These are phyloP conservation scores for Saccharomyces mikatae DNA, from an alignment of 805 yeast species.

Conservation along the genomic window DNA sequence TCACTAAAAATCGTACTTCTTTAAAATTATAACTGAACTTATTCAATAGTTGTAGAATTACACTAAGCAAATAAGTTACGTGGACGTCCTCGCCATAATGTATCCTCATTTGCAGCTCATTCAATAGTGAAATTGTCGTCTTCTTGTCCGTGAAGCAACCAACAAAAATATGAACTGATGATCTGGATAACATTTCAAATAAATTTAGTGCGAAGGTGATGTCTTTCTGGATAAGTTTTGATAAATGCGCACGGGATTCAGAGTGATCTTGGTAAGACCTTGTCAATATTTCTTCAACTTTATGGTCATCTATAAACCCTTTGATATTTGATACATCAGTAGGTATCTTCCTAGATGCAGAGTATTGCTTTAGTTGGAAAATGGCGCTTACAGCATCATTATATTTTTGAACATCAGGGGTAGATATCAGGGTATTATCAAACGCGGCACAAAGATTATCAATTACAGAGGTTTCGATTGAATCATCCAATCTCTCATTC, in stretches of 20 bases:
- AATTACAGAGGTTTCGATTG: background rate
- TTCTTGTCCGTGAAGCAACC: conserved; percentile 16
- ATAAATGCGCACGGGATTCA: conserved; percentile 15
- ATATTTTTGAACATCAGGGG: conserved; percentile 12
- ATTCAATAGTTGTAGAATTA: conserved; percentile 23
- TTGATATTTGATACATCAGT: background rate
- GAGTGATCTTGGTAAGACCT: conserved; percentile 26
- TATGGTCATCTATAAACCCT: conserved; percentile 2
- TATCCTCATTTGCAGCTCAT: conserved; percentile 14
- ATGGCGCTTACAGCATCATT: conserved; percentile 13
- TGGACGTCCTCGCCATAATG: conserved; percentile 15
- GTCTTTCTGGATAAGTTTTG: conserved; percentile 9
- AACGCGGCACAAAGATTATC: conserved; percentile 13
- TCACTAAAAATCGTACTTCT: conserved; percentile 19
- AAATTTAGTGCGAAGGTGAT: conserved; percentile 13
- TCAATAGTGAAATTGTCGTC: conserved; percentile 12
- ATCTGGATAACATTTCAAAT: conserved; percentile 15
- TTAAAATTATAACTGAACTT: conserved; percentile 22
- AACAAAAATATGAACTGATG: conserved; percentile 16
- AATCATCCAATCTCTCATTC: background rate
- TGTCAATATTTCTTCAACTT: conserved; percentile 16
- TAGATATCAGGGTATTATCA: conserved; percentile 9
- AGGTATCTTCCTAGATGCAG: background rate
- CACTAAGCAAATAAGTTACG: conserved; percentile 13
- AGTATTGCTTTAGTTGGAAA: conserved; percentile 2